Conservation (phyloP, 768 basidiomycete species). For the Serpula lacrymans region DNA sequence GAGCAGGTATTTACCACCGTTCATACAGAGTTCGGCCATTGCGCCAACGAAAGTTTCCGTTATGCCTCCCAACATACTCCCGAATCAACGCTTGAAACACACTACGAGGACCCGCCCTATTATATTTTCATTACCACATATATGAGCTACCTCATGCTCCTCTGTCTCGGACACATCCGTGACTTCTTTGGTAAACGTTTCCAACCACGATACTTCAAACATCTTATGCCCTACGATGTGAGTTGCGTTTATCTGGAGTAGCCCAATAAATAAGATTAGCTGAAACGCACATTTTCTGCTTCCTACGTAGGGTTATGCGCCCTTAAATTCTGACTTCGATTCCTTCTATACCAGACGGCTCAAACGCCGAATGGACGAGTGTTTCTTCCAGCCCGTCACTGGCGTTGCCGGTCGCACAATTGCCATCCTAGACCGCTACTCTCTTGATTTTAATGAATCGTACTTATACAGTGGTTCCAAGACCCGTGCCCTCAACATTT, state of each 20-base stretch:
- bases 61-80: conserved; percentile 59
- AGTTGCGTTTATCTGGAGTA: conserved; percentile 1
- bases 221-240: conserved; percentile 79
- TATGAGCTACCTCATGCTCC: conserved; percentile 89
- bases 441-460: conserved; percentile 76
- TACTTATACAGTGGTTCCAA: conserved; percentile 73
- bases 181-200: conserved; percentile 94
- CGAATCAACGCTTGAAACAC: conserved; percentile 41
- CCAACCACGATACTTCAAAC: conserved; percentile 62
- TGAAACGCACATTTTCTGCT: background rate
- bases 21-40: conserved; percentile 93
- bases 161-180: conserved; percentile 86
- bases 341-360: conserved; percentile 98
- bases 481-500: conserved; percentile 92
- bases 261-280: background rate
- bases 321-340: conserved; percentile 96
- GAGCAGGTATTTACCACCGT: conserved; percentile 75
- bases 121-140: conserved; percentile 92
- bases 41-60: conserved; percentile 73
- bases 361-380: conserved; percentile 92
- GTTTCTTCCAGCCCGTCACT: conserved; percentile 89
- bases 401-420: conserved; percentile 96
- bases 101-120: conserved; percentile 83
- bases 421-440: conserved; percentile 77
- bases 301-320: conserved; percentile 84